Conservation (phyloP, 1,284 basidiomycete genomes). For the Marasmius oreades region DNA sequence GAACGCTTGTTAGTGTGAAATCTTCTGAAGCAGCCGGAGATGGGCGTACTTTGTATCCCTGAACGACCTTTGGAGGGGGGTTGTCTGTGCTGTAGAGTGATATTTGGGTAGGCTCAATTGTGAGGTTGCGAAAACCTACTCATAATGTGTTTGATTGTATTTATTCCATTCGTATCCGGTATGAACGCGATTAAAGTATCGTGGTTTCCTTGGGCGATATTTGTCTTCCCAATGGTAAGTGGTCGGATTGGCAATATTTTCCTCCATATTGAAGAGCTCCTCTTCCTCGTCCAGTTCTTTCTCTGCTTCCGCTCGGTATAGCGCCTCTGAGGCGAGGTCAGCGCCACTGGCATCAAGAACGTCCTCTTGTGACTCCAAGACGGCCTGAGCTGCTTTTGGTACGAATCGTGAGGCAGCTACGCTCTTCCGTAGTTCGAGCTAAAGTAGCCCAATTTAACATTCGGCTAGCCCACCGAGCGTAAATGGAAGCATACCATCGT, state of each 20-base stretch:
- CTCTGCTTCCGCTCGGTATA: conserved; percentile 86
- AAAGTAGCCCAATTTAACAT: neutral
- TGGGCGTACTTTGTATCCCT: conserved; percentile 86
- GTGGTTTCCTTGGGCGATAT: conserved; percentile 95
- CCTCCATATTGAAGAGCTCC: conserved; percentile 90
- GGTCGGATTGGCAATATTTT: conserved; percentile 75
- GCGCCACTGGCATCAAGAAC: conserved; percentile 57
- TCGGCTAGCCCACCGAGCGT: conserved; percentile 4
- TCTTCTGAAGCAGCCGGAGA: neutral
- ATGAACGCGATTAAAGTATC: conserved; percentile 98
- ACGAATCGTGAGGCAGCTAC: conserved; percentile 85
- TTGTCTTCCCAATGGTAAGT: conserved; percentile 99
- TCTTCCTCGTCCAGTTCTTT: conserved; percentile 94
- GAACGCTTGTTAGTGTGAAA: conserved; percentile 19
- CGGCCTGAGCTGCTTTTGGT: conserved; percentile 60
- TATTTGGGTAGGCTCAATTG: conserved; percentile 13
- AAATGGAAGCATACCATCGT: conserved; percentile 52
- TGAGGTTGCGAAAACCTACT: conserved; percentile 54
- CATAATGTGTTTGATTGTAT: conserved; percentile 98
- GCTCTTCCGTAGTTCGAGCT: conserved; percentile 75
- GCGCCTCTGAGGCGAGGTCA: conserved; percentile 80
- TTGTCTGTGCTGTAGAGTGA: conserved; percentile 73
- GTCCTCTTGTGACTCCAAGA: conserved; percentile 46
- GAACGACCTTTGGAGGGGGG: conserved; percentile 95
- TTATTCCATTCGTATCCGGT: conserved; percentile 99